Evolutionary conservation across 495 filamentous ascomycete genomes (phyloP).

Genomic region (Collariella sp.): DNA sequence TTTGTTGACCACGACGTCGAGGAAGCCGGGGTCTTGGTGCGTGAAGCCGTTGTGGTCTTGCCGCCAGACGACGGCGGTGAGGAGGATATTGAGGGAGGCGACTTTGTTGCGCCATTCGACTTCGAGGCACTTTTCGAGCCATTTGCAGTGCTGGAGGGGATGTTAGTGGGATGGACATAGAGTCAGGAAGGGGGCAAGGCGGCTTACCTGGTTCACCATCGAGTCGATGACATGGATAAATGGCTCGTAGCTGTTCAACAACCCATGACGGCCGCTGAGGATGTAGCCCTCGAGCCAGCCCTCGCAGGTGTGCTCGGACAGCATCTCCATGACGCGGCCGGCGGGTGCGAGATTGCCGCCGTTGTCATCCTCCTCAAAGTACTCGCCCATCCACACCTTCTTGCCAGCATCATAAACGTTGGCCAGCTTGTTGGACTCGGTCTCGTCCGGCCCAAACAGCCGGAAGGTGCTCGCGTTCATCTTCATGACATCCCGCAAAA

Average conservation of each 20-base stretch:
- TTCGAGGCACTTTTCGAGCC: conserved; percentile 67
- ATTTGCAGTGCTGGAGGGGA: conserved; percentile 56
- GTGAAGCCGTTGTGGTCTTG: conserved; percentile 77
- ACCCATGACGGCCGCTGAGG: conserved; percentile 59
- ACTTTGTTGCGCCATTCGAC: conserved; percentile 61
- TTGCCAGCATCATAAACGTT: conserved; percentile 59
- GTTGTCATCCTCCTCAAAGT: conserved; percentile 60
- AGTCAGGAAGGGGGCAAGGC: no score
- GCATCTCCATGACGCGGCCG: conserved; percentile 70
- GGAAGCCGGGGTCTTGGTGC: conserved; percentile 69
- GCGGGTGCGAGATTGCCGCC: conserved; percentile 56
- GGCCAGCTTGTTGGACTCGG: conserved; percentile 64
- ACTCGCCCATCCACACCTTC: conserved; percentile 70
- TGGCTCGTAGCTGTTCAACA: conserved; percentile 70
- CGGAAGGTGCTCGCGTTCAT: conserved; percentile 57
- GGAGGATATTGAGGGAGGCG: conserved; percentile 63
- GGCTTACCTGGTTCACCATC: conserved; percentile 57
- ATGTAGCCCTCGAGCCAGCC: conserved; percentile 71
- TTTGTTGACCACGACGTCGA: conserved; percentile 68
- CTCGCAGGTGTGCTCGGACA: conserved; percentile 66
- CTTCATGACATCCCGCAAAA: conserved; percentile 53
- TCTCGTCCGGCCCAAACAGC: conserved; percentile 67
- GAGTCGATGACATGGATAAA: conserved; percentile 73
- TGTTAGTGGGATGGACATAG: neutral
- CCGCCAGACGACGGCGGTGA: conserved; percentile 66